Percentiles rank a stretch among this genome's conserved stretches.
Evolutionary conservation across 192 early-diverging fungal species (phyloP).

Genomic region (Coemansia sp.): DNA sequence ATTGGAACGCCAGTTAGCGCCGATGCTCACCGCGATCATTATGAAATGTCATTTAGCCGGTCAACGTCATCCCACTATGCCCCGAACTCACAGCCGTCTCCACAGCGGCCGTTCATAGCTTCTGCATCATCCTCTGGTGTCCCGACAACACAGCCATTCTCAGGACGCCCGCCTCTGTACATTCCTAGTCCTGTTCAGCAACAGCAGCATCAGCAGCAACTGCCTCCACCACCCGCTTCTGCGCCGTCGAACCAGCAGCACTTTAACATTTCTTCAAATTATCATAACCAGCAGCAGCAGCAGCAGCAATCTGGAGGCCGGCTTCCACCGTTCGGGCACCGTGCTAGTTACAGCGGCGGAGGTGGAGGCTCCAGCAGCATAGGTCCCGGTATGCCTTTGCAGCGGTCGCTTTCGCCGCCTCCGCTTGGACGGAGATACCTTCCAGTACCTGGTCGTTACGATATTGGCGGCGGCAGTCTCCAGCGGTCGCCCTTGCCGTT

Average conservation of each 20-base stretch:
- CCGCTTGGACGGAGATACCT: constrained; percentile 22
- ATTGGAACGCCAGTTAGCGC: constrained; percentile 18
- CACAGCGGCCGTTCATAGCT: constrained; percentile 27
- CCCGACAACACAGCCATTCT: constrained; percentile 1
- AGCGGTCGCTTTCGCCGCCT: constrained; percentile 44
- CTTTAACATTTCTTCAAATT: constrained; percentile 9
- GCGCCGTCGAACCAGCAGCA: constrained; percentile 45
- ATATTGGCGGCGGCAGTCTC: constrained; percentile 12
- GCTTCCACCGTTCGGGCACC: constrained; percentile 17
- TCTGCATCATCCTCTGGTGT: background rate
- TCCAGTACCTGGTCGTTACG: constrained; percentile 33
- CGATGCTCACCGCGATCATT: constrained; percentile 42
- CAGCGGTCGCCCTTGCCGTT: constrained; percentile 48
- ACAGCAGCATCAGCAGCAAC: background rate
- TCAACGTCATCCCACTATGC: constrained; percentile 33
- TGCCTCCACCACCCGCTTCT: constrained; percentile 25
- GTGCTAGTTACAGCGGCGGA: constrained; percentile 13
- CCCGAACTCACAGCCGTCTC: constrained; percentile 28
- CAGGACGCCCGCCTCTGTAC: constrained; percentile 17
- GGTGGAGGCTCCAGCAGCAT: background rate
- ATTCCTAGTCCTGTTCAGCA: constrained; percentile 4
- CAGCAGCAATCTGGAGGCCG: constrained; percentile 7
- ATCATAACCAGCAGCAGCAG: background rate
- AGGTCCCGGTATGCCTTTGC: constrained; percentile 13
- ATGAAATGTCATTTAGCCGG: constrained; percentile 50